These are phyloP conservation scores for Austroboletus eburneus DNA, from an alignment of 768 basidiomycete species.

Conservation along the genomic window DNA sequence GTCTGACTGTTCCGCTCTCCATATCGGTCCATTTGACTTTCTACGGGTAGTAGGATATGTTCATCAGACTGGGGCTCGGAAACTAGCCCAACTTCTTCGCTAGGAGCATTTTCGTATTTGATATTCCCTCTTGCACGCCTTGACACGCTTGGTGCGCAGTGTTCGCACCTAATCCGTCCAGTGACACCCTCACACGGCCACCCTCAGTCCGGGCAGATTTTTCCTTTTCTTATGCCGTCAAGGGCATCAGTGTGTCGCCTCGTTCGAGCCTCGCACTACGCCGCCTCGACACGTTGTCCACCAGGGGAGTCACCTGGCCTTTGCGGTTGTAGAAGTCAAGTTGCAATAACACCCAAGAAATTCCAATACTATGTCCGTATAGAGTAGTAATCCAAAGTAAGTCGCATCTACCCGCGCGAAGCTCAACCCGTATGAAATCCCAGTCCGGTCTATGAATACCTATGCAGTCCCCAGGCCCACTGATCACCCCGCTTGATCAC, in stretches of 20 bases:
- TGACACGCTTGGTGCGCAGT: constrained; percentile 10
- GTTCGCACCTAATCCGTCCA: constrained; percentile 10
- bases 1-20: not conserved
- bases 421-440: constrained; percentile 10
- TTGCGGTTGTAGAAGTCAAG: not conserved
- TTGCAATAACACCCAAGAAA: constrained; percentile 4
- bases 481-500: constrained; percentile 12
- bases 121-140: constrained; percentile 12
- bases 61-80: constrained; percentile 11
- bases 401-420: too few species aligned
- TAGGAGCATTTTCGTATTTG: constrained; percentile 16
- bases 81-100: not conserved
- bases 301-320: not conserved
- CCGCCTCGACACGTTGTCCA: constrained; percentile 16
- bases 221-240: constrained; percentile 13
- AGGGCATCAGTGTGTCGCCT: constrained; percentile 17
- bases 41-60: not conserved
- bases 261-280: constrained; percentile 10
- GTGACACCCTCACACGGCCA: constrained; percentile 4
- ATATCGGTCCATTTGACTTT: not conserved
- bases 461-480: constrained; percentile 7
- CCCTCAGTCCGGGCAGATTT: constrained; percentile 1
- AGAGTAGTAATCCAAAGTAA: constrained; percentile 13
- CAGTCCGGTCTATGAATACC: constrained; percentile 20
- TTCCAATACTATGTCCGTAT: not conserved